Conservation (phyloP, 345 rosid species). For the Corchorus capsularis region DNA sequence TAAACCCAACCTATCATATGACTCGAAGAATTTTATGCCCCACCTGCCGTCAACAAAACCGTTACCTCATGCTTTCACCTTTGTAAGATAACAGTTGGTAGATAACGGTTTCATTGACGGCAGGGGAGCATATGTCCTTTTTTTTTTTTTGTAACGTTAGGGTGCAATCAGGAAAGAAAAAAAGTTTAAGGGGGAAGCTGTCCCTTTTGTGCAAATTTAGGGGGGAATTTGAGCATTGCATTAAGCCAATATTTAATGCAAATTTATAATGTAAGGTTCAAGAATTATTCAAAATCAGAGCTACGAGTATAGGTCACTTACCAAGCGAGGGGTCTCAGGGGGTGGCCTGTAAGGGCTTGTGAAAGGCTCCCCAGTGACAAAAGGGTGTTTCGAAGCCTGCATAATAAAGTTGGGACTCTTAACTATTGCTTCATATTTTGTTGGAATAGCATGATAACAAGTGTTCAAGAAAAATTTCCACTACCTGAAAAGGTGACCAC, state of each 20-base stretch:
- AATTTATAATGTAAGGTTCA: background rate
- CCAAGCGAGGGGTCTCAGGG: constrained; percentile 81
- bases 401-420: constrained; percentile 22
- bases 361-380: constrained; percentile 97
- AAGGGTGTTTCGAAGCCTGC: constrained; percentile 99
- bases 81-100: too few species aligned
- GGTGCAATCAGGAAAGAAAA: too few species aligned
- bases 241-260: background rate
- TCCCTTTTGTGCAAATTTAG: too few species aligned
- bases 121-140: too few species aligned
- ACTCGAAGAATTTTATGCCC: too few species aligned
- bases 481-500: constrained; percentile 99
- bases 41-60: too few species aligned
- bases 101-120: too few species aligned
- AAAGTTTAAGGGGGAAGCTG: too few species aligned
- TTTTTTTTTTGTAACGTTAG: too few species aligned
- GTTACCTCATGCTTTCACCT: too few species aligned
- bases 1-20: background rate
- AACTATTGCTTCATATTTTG: background rate
- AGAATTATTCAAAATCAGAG: background rate
- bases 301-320: constrained; percentile 37
- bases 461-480: constrained; percentile 21
- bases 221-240: background rate
- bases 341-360: constrained; percentile 87
- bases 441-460: constrained; percentile 20